Evolutionary conservation across 352 stramenopile species (phyloP), one percentile per base, ranked within the genome.

Genomic region (Peronospora farinosa): DNA sequence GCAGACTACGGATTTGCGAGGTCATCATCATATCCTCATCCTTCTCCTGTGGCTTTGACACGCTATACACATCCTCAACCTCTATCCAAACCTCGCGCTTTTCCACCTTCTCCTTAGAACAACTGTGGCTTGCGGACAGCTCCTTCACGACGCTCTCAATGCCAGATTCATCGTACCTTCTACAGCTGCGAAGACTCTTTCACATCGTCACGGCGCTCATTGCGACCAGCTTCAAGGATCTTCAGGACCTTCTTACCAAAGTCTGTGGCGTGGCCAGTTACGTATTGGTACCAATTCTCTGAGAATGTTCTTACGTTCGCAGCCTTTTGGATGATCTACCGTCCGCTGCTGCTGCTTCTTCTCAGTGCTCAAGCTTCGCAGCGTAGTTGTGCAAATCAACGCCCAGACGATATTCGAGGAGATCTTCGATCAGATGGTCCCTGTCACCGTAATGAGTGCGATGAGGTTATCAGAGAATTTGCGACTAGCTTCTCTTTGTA

Each of bases 1-100:
- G 72, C 43, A 93, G 55, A 21, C 78, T 86, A 44, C 83, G 83
- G 63, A 93, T 93, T 64, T 93, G 83, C 31, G 78, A 90, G 37
- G 83, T 93, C 83, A 93, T 93, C 83, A 93, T 93, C 83, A 93
- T 92, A 63, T 93, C 83, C 63, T 93, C 80, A 43, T 93, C 83
- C 76, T 93, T 92, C 66, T 87, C 74, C 6, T 87, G 83, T 16
- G 76, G 41, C 67, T 90, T 91, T 9, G 72, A 68, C 10, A 88
- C 63, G 41, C 66, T 84, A 67, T 93, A 93, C 37, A 93, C 83
- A 46, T 90, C 73, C 53, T 93, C 80, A 9, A 93, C 71, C 57
- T 88, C 67, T 0, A 78, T 78, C 83, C 83, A 93, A 38, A 93
- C 74, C 30, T 84, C 73, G 52, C 83, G 83, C 76, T 93, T 91